A percentile compares a stretch with the other conserved stretches of the same genome.
These are phyloP conservation scores for Cavenderia fasciculata DNA, from an alignment of 78 protist species.

Conservation along the genomic window DNA sequence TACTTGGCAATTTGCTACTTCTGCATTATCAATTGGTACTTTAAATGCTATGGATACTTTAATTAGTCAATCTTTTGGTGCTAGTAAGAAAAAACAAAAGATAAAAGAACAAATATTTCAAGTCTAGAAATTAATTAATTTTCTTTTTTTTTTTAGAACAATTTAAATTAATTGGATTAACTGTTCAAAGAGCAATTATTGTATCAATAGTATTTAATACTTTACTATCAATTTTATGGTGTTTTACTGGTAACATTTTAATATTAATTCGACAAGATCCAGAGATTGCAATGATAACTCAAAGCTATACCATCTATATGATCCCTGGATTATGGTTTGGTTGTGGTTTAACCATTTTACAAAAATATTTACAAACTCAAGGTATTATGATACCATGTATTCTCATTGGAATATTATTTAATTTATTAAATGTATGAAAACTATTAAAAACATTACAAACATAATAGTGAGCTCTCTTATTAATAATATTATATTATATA, in stretches of 20 bases:
- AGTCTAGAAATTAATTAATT: too few species aligned
- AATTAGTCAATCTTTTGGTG: conserved; percentile 60
- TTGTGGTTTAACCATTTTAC: conserved; percentile 15
- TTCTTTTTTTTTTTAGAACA: not conserved
- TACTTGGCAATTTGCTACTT: conserved; percentile 32
- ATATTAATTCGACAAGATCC: conserved; percentile 40
- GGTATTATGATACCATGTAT: conserved; percentile 69
- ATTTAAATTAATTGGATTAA: conserved; percentile 34
- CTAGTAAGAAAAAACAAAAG: conserved; percentile 60
- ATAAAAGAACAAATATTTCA: too few species aligned
- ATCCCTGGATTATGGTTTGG: conserved; percentile 63
- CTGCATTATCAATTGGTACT: conserved; percentile 35
- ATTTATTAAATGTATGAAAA: conserved; percentile 55
- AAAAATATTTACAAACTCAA: conserved; percentile 58
- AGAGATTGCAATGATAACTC: conserved; percentile 3
- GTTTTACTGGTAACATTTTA: conserved; percentile 27
- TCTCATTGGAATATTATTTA: conserved; percentile 40
- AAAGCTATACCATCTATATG: conserved; percentile 14
- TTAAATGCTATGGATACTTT: conserved; percentile 69
- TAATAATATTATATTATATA: too few species aligned
- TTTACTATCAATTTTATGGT: conserved; percentile 27
- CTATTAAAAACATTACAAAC: too few species aligned
- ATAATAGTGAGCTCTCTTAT: too few species aligned
- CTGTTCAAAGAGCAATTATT: conserved; percentile 32
- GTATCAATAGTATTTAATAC: not conserved